These are phyloP conservation scores for Exophiala xenobiotica DNA, from an alignment of 2,329 filamentous ascomycete genomes.

Conservation along the genomic window DNA sequence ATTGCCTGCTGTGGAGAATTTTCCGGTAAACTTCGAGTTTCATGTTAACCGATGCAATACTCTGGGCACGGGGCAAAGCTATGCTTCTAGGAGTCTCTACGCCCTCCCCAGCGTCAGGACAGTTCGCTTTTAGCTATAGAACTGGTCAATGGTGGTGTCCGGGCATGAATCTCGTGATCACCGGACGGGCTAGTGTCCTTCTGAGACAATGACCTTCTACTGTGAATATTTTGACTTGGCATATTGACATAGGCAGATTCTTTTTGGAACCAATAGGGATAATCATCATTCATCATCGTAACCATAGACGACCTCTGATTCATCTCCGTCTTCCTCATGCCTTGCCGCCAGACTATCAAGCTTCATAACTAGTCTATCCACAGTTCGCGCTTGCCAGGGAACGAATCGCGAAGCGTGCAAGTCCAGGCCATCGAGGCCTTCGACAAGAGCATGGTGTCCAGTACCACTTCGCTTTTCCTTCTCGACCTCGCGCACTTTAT, in stretches of 20 bases:
- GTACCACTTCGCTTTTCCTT: slow-evolving; percentile 29
- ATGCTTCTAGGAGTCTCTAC: too few relatives aligned
- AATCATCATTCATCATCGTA: slow-evolving; percentile 22
- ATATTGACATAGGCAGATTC: not conserved
- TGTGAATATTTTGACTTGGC: too few relatives aligned
- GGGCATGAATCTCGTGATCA: too few relatives aligned
- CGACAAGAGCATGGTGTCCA: slow-evolving; percentile 63
- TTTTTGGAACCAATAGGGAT: not conserved
- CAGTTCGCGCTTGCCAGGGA: slow-evolving; percentile 71
- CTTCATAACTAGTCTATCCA: slow-evolving; percentile 88
- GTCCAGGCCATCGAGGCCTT: slow-evolving; percentile 62
- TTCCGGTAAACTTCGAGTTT: too few relatives aligned
- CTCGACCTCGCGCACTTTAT: slow-evolving; percentile 23
- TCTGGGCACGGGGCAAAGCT: too few relatives aligned
- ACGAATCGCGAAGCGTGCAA: slow-evolving; percentile 56
- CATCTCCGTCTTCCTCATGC: slow-evolving; percentile 17
- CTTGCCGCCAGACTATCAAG: slow-evolving; percentile 58
- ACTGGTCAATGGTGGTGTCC: too few relatives aligned
- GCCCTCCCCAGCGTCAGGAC: too few relatives aligned
- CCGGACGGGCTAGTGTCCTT: too few relatives aligned
- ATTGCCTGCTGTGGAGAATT: too few relatives aligned
- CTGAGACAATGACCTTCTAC: too few relatives aligned
- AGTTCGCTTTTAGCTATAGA: too few relatives aligned
- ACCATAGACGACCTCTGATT: slow-evolving; percentile 10
- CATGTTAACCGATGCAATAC: too few relatives aligned